These are phyloP conservation scores for Metschnikowia baotianmanensis DNA, from an alignment of 805 yeast genomes.

Conservation along the genomic window DNA sequence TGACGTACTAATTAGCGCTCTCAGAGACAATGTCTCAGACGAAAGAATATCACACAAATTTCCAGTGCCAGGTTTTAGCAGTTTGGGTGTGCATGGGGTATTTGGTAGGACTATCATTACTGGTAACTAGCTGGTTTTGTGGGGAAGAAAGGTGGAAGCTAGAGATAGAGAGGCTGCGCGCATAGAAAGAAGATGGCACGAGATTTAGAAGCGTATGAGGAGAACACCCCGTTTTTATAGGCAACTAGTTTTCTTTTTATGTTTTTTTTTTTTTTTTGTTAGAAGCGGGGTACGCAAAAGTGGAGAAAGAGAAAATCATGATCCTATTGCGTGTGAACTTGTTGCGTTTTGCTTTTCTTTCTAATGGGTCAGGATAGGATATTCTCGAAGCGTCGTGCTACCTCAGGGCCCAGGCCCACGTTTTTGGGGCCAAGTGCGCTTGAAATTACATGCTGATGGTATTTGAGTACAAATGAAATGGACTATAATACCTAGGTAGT, in stretches of 20 bases:
- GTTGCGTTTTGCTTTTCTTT: no score
- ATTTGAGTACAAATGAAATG: no score
- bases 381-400: no score
- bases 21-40: constrained; percentile 15
- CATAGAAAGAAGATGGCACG: no score
- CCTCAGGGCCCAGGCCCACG: no score
- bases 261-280: background rate
- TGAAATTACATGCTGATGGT: no score
- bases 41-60: background rate
- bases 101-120: constrained; percentile 34
- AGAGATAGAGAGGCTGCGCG: background rate
- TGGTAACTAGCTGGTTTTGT: background rate
- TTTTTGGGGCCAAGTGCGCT: no score
- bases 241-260: background rate
- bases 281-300: background rate
- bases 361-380: no score
- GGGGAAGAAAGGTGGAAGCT: background rate
- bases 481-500: no score
- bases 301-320: background rate
- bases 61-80: background rate
- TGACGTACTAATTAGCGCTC: constrained; percentile 19
- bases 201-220: background rate
- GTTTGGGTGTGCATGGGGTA: constrained; percentile 30
- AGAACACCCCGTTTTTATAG: background rate
- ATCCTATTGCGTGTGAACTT: background rate